Evolutionary conservation across 352 stramenopile species (phyloP).

Genomic region (Aphanomyces euteiches): DNA sequence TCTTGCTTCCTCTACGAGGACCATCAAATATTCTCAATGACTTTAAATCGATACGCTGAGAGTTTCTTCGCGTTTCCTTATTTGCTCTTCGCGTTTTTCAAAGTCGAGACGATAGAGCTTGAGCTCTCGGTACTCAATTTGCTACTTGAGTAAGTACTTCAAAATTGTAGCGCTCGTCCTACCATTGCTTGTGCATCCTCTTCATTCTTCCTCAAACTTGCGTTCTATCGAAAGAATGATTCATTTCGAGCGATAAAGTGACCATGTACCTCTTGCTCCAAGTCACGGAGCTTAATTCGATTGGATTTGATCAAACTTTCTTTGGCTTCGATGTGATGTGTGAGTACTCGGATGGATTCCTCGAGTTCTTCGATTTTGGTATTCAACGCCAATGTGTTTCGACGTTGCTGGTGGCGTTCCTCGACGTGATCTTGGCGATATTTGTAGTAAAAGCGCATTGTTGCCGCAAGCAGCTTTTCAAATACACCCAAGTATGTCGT

Average conservation of each 20-base stretch:
- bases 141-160: neutral
- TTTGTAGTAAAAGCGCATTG: conserved; percentile 63
- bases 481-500: conserved; percentile 72
- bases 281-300: conserved; percentile 51
- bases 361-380: conserved; percentile 36
- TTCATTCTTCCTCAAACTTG: neutral
- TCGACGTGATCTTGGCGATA: conserved; percentile 54
- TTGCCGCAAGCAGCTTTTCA: conserved; percentile 71
- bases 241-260: neutral
- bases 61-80: conserved; percentile 11
- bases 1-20: conserved; percentile 9
- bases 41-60: neutral
- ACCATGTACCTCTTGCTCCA: conserved; percentile 39
- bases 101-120: conserved; percentile 34
- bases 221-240: neutral
- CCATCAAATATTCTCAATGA: neutral
- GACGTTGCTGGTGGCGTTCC: conserved; percentile 43
- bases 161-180: neutral
- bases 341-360: conserved; percentile 33
- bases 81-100: conserved; percentile 7
- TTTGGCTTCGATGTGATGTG: conserved; percentile 53
- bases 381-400: neutral
- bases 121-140: conserved; percentile 42
- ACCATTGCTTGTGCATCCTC: too few relatives aligned
- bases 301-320: conserved; percentile 50